Percentiles rank a stretch among this genome's conserved stretches.
These are phyloP conservation scores for Citrus glauca DNA, from an alignment of 345 rosid genomes.

Conservation along the genomic window DNA sequence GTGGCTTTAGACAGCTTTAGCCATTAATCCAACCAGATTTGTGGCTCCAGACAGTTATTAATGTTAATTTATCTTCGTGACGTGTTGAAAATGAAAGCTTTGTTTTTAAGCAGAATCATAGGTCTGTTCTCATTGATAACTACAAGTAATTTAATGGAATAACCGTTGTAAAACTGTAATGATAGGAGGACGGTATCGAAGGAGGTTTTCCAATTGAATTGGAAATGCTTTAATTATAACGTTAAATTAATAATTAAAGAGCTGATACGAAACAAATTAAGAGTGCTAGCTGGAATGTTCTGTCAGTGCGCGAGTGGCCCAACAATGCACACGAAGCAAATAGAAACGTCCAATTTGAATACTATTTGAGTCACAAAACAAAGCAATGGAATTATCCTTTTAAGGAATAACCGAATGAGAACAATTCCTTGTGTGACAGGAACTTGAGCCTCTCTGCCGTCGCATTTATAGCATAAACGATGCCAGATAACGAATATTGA, in stretches of 20 bases:
- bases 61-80: too few relatives aligned
- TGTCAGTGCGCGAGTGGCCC: neutral
- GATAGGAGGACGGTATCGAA: too few relatives aligned
- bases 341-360: neutral
- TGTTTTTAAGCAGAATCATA: too few relatives aligned
- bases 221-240: too few relatives aligned
- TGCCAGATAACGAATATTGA: neutral
- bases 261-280: neutral
- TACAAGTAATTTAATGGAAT: too few relatives aligned
- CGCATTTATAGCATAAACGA: neutral
- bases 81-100: too few relatives aligned
- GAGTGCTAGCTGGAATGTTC: neutral
- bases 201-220: too few relatives aligned
- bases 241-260: neutral
- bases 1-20: too few relatives aligned
- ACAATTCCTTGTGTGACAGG: neutral
- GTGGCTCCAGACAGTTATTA: too few relatives aligned
- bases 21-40: too few relatives aligned
- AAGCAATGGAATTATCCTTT: neutral
- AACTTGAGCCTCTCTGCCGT: neutral
- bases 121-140: too few relatives aligned
- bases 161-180: too few relatives aligned
- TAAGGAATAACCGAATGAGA: neutral
- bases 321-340: neutral
- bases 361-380: neutral